phyloP scores from a whole-genome alignment of 495 filamentous ascomycete genomes.

The Achaetomiella virescens region DNA sequence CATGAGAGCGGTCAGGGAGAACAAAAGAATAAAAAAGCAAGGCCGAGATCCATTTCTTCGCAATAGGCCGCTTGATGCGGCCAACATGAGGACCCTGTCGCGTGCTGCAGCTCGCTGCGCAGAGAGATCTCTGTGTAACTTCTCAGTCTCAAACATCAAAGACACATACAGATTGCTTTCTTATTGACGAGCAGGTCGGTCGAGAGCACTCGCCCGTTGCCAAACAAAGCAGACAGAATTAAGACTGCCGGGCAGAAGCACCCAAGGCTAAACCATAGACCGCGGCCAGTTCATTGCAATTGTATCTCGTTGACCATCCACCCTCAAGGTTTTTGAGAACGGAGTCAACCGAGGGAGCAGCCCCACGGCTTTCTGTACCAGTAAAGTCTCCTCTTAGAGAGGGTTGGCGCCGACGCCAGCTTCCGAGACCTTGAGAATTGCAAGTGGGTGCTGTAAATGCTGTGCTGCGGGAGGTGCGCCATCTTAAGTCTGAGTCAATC shows the following conservation, averaged over 20 bases:
- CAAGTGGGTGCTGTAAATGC: slow-evolving; percentile 14
- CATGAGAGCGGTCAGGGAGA: background rate
- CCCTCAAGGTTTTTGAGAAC: too few species aligned
- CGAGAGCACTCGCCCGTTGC: background rate
- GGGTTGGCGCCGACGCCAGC: slow-evolving; percentile 9
- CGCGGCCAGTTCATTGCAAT: background rate
- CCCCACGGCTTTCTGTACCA: background rate
- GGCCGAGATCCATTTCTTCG: background rate
- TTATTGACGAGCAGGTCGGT: background rate
- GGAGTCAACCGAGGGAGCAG: background rate
- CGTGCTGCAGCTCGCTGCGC: background rate
- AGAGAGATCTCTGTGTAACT: slow-evolving; percentile 9
- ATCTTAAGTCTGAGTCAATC: slow-evolving; percentile 32
- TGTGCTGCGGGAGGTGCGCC: slow-evolving; percentile 25
- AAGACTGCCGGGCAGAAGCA: background rate
- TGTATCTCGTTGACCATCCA: background rate
- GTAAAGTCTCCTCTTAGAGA: background rate
- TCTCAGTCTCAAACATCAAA: background rate
- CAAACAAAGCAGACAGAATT: background rate
- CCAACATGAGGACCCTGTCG: background rate
- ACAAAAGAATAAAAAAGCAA: background rate
- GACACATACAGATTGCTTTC: background rate
- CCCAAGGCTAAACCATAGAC: background rate
- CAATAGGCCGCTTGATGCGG: background rate
- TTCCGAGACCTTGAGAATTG: slow-evolving; percentile 27